Base-by-base conservation (phyloP, 73 alveolate species). In the Paramecium pentaurelia region DNA sequence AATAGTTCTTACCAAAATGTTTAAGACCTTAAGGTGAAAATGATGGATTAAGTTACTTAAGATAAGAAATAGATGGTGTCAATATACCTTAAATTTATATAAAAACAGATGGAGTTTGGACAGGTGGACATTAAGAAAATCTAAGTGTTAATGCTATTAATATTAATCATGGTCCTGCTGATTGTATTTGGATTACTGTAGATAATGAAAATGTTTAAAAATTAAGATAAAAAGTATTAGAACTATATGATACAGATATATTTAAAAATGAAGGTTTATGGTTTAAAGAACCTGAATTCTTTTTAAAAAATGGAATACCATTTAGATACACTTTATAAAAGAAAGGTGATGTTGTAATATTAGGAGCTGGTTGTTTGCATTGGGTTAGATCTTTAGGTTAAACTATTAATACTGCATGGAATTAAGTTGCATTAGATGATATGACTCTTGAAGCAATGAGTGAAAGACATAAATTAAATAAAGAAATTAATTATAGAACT, bases 71-170 rank as follows among this genome's bases (percentile, higher is more conserved):
- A 0, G 87, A 92, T 40, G 98, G 98, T 18, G 87, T 95, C 86
- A 95, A 95, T 38, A 88, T 86, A 77, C 98, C 98, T 18, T 94
- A 95, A 71, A 77, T 92, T 60, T 95, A 95, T 89, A 36, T 95
- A 3, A 95, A 95, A 89, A 95, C 93, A 9, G 88, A 60, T 5
- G 97, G 97, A 9, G 94, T 93, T n/a, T 95, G 98, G 96, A 95
- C 98, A 28, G 98, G 98, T 16, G 98, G 97, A 25, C 98, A 95
- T 73, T 94, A 95, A 85, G 98, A 95, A 83, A 95, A 95, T 34
- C 68, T 86, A 8, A 54, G 96, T 49, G 96, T 92, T 5, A 71
- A 95, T 32, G 98, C 98, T 11, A 84, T 89, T 7, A 95, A 95
- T 83, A 68, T 95, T 36, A 95, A 95, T 83, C 97, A 94, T 91